These are phyloP conservation scores for Triadica sebifera DNA, from an alignment of 345 rosid genomes.

Conservation along the genomic window DNA sequence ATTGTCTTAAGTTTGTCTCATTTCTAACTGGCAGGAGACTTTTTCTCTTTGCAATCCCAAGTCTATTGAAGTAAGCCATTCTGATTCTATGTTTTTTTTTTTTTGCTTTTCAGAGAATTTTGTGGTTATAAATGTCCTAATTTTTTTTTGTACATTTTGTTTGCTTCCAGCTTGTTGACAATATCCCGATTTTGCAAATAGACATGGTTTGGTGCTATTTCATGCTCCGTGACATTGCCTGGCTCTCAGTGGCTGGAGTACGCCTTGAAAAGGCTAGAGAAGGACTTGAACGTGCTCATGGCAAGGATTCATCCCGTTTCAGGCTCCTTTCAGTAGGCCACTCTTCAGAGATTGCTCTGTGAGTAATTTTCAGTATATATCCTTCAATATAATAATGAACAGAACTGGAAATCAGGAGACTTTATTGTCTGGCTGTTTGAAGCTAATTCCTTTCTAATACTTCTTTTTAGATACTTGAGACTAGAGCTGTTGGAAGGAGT, in stretches of 20 bases:
- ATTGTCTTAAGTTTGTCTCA: not conserved
- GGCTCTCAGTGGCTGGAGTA: conserved; percentile 81
- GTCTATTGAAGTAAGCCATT: conserved; percentile 59
- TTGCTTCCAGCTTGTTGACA: conserved; percentile 69
- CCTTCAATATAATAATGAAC: not conserved
- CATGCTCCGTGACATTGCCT: conserved; percentile 78
- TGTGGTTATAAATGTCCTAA: not conserved
- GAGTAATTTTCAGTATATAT: conserved; percentile 25
- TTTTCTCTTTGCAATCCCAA: conserved; percentile 83
- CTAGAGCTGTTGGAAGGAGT: conserved; percentile 93
- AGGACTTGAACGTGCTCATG: conserved; percentile 88
- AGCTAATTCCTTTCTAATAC: conserved; percentile 12
- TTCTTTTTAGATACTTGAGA: conserved; percentile 62
- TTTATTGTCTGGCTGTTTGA: conserved; percentile 4
- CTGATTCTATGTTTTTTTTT: conserved; percentile 6
- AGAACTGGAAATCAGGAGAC: not conserved
- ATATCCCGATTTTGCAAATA: conserved; percentile 85
- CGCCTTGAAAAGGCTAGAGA: conserved; percentile 83
- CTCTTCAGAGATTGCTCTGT: conserved; percentile 79
- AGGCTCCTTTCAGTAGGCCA: conserved; percentile 81
- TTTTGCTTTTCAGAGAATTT: not conserved
- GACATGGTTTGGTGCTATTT: conserved; percentile 99
- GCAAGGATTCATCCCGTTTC: conserved; percentile 81
- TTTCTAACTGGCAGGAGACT: conserved; percentile 57
- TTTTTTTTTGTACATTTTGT: conserved; percentile 11